Evolutionary conservation across 768 basidiomycete genomes (phyloP).

Genomic region (Lyophyllum shimeji): DNA sequence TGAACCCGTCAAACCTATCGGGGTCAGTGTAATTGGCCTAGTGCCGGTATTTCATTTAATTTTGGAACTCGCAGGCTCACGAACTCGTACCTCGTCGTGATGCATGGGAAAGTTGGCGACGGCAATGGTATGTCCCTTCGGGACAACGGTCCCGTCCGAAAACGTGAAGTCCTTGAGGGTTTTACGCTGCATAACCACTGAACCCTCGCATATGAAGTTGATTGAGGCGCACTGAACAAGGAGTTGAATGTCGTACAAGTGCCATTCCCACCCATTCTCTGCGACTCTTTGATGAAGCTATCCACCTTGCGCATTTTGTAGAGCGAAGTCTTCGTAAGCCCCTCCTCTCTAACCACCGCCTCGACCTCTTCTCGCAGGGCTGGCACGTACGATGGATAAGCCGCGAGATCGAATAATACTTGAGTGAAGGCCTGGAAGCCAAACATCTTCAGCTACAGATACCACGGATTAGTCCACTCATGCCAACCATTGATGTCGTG

Average conservation of each 20-base stretch:
- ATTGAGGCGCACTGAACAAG: too few species aligned
- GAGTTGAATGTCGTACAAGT: constrained; percentile 16
- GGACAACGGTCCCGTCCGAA: constrained; percentile 41
- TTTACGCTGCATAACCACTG: constrained; percentile 26
- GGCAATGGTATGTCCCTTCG: constrained; percentile 32
- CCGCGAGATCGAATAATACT: constrained; percentile 37
- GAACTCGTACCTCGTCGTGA: constrained; percentile 20
- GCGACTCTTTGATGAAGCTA: constrained; percentile 43
- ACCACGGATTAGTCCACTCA: background rate
- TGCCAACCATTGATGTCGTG: constrained; percentile 33
- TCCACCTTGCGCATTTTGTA: constrained; percentile 38
- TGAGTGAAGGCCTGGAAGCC: constrained; percentile 32
- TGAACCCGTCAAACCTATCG: constrained; percentile 35
- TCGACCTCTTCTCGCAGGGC: constrained; percentile 45
- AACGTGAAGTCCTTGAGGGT: constrained; percentile 39
- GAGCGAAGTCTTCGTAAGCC: constrained; percentile 20
- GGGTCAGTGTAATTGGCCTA: constrained; percentile 19
- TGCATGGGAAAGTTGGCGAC: constrained; percentile 30
- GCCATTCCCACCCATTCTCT: constrained; percentile 29
- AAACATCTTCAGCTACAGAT: background rate
- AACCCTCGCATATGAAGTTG: background rate
- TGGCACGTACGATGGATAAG: constrained; percentile 28
- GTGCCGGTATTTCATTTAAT: background rate
- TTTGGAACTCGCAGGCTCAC: background rate
- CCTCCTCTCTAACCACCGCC: constrained; percentile 31